Base-by-base conservation (phyloP, 495 filamentous ascomycete genomes). In the Penicillium canariense region DNA sequence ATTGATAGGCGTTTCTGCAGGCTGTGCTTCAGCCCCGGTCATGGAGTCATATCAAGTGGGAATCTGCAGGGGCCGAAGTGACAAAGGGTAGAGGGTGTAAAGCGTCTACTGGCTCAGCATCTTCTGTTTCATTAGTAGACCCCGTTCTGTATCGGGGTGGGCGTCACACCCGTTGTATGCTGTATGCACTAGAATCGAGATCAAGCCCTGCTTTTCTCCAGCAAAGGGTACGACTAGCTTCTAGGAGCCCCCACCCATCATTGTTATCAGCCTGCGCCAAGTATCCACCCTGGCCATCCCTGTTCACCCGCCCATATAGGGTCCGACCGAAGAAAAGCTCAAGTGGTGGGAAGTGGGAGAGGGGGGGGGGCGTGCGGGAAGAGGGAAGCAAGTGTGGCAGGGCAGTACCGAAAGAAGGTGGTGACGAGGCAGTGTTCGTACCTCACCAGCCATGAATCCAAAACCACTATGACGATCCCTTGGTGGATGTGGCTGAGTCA, bases 291-390 rank as follows among this genome's bases (percentile, higher is more conserved):
- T 2, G 38, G 5, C 38, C n/a, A 11, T 22, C 5, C 15, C 5
- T 0, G 7, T 42, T n/a, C 4, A 42, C 38, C 11, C 8, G 20
- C 3, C 10, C 38, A 9, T 42, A 39, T 42, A 53, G 50, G 55
- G 55, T 53, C 48, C 43, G 48, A 43, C 55, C 48, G 48, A 47
- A 47, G 42, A 18, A n/a, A 42, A 25, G 20, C 25, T 54, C 42
- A 25, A 14, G 42, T 47, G 32, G 42, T n/a, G 23, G 40, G 36
- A 52, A 9, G 50, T 27, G 39, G 31, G 12, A 25, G 25, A 23
- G 38, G 3, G 12, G 20, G 5, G 38, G n/a, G 38, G n/a, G 14
- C 5, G 5, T 42, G 10, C n/a, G 38, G 11, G 20, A 40, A 40
- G 36, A 39, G 22, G 50, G 15, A 14, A 40, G 20, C 25, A 20